Conservation (phyloP, 179 eudicot genomes). For the Beta corolliflora region DNA sequence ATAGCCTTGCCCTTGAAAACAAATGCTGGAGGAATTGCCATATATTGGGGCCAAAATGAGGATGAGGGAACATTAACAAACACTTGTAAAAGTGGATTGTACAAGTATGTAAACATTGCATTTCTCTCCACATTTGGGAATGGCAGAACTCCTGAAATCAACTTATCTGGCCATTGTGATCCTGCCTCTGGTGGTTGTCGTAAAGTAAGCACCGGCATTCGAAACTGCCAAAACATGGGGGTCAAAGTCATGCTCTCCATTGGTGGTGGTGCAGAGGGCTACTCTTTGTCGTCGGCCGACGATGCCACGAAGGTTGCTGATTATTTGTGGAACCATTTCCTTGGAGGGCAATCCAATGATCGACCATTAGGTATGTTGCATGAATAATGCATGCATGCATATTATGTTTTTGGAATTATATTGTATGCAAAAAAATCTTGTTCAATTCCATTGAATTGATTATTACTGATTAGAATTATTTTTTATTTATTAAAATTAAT, state of each 20-base stretch:
- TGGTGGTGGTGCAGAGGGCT: slow-evolving; percentile 15
- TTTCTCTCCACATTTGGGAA: slow-evolving; percentile 29
- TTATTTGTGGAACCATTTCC: slow-evolving; percentile 32
- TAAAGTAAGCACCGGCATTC: slow-evolving; percentile 21
- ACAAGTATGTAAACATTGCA: slow-evolving; percentile 31
- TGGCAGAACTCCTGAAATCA: slow-evolving; percentile 27
- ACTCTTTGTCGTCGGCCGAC: slow-evolving; percentile 26
- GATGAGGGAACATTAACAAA: slow-evolving; percentile 32
- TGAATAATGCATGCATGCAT: too few relatives aligned
- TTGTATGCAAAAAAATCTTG: too few relatives aligned
- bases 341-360: slow-evolving; percentile 28
- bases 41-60: slow-evolving; percentile 39
- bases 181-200: slow-evolving; percentile 20
- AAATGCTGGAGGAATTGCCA: slow-evolving; percentile 28
- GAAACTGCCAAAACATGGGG: slow-evolving; percentile 25
- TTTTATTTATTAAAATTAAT: background rate
- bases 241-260: slow-evolving; percentile 38
- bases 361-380: slow-evolving; percentile 28
- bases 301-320: slow-evolving; percentile 30
- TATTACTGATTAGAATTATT: too few relatives aligned
- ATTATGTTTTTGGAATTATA: too few relatives aligned
- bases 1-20: slow-evolving; percentile 2
- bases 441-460: too few relatives aligned
- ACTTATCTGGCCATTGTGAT: slow-evolving; percentile 38
- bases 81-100: slow-evolving; percentile 37